Evolutionary conservation across 2,329 filamentous ascomycete genomes (phyloP).

Genomic region (Juglanconis sp.): DNA sequence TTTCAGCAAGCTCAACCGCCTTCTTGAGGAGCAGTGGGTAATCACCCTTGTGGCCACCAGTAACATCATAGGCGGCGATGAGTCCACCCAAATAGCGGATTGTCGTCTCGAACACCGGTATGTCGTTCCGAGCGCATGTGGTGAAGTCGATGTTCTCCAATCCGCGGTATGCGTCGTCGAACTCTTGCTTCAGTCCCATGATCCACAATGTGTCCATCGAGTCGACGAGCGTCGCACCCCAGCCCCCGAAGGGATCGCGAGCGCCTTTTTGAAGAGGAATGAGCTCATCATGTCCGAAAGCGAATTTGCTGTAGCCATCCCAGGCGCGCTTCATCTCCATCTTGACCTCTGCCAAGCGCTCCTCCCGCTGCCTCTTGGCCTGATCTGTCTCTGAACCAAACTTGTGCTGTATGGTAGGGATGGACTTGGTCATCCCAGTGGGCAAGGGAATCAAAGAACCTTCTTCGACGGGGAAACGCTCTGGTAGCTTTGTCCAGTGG

Average conservation of each 20-base stretch:
- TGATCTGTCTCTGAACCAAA: slow-evolving; percentile 65
- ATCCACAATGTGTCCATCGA: slow-evolving; percentile 82
- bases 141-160: slow-evolving; percentile 81
- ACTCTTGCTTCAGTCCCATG: slow-evolving; percentile 75
- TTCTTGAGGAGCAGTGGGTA: slow-evolving; percentile 72
- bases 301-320: slow-evolving; percentile 74
- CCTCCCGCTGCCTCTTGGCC: slow-evolving; percentile 59
- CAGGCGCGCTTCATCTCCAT: slow-evolving; percentile 75
- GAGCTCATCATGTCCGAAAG: slow-evolving; percentile 86
- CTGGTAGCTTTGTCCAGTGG: slow-evolving; percentile 72
- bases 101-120: slow-evolving; percentile 89
- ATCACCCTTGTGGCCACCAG: slow-evolving; percentile 51
- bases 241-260: slow-evolving; percentile 83
- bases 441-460: slow-evolving; percentile 74
- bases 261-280: slow-evolving; percentile 64
- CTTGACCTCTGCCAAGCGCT: slow-evolving; percentile 66
- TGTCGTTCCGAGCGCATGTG: slow-evolving; percentile 56
- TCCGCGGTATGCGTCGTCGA: slow-evolving; percentile 70
- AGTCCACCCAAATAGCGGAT: slow-evolving; percentile 90
- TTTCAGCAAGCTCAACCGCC: slow-evolving; percentile 73
- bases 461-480: slow-evolving; percentile 73
- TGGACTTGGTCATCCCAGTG: slow-evolving; percentile 62
- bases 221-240: slow-evolving; percentile 86
- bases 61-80: slow-evolving; percentile 82
- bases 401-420: slow-evolving; percentile 73